Percentiles rank a stretch among this genome's conserved stretches.
phyloP scores from a whole-genome alignment of 208 protist species.

The Trichomonas tenax region DNA sequence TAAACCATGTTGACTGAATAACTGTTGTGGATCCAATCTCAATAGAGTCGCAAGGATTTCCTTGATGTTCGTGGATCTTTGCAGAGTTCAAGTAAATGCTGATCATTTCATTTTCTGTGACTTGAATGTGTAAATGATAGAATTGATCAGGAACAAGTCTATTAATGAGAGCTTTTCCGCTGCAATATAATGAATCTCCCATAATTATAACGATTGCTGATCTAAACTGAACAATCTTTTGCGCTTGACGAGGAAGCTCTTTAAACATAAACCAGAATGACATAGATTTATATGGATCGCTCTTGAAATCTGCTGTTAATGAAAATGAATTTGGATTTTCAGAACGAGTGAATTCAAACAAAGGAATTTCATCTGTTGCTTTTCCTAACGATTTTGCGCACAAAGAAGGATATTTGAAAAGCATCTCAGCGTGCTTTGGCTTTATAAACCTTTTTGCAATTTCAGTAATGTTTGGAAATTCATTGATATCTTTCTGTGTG shows the following conservation, averaged over 20 bases:
- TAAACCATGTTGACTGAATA: not conserved
- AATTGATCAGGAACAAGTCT: not conserved
- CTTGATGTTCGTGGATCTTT: not conserved
- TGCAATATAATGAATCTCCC: not conserved
- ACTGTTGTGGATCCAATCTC: not conserved
- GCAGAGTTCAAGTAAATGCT: not conserved
- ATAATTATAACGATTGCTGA: not conserved
- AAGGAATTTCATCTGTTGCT: not conserved
- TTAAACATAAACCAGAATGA: constrained; percentile 2
- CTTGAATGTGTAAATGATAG: not conserved
- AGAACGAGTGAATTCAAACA: not conserved
- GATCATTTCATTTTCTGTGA: not conserved
- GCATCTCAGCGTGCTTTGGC: not conserved
- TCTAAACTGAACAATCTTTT: not conserved
- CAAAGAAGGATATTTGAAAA: not conserved
- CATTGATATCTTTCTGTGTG: not conserved
- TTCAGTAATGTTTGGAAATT: not conserved
- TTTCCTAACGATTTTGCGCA: not conserved
- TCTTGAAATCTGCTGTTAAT: not conserved
- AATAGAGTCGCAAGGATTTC: not conserved
- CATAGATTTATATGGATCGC: not conserved
- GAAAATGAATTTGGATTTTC: not conserved
- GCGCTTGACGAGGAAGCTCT: not conserved
- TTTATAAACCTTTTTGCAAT: not conserved
- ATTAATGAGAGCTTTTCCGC: not conserved